Percentiles rank a stretch among this genome's conserved stretches.
Conservation (phyloP, 805 yeast genomes). For the Cephaloascus albidus region DNA sequence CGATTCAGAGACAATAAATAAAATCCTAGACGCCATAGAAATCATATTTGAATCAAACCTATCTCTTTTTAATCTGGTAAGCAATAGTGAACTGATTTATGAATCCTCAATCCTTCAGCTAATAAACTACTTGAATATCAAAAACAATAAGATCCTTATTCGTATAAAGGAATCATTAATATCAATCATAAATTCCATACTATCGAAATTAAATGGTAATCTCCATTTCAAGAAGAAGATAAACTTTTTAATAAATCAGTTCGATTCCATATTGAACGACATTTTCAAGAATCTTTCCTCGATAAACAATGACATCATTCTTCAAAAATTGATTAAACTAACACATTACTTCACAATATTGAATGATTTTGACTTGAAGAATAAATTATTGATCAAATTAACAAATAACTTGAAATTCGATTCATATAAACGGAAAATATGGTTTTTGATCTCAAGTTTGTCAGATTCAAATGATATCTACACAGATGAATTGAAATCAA, state of each 20-base stretch:
- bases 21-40: slow-evolving; percentile 4
- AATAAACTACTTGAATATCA: neutral
- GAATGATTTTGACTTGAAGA: slow-evolving; percentile 23
- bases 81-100: neutral
- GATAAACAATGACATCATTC: neutral
- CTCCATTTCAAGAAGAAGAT: neutral
- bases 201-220: neutral
- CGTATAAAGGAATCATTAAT: neutral
- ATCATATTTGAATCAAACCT: neutral
- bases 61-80: neutral
- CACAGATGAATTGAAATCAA: neutral
- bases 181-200: neutral
- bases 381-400: slow-evolving; percentile 15
- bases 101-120: neutral
- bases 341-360: slow-evolving; percentile 24
- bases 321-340: slow-evolving; percentile 6
- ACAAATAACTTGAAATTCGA: slow-evolving; percentile 17
- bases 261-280: neutral
- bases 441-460: slow-evolving; percentile 13
- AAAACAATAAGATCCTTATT: neutral
- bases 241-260: neutral
- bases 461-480: neutral
- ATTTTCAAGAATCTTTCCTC: neutral
- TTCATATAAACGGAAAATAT: slow-evolving; percentile 17
- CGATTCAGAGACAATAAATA: slow-evolving; percentile 1